Conservation (phyloP, 1,139 yeast species). For the Magnusiomyces fungicola region DNA sequence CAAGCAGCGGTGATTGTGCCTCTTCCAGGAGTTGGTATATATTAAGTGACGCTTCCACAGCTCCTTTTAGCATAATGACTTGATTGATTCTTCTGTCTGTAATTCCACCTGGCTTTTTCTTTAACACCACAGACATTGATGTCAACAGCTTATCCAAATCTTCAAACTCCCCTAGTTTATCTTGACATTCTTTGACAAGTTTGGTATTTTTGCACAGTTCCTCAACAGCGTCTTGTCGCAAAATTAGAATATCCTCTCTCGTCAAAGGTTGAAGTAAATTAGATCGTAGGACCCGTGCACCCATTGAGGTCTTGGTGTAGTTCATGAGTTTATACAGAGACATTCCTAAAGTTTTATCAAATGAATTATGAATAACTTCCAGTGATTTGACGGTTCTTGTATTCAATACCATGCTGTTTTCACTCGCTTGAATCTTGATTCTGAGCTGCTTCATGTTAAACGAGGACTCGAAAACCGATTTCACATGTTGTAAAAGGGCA, state of each 20-base stretch:
- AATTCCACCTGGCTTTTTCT: constrained; percentile 2
- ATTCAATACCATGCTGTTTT: constrained; percentile 40
- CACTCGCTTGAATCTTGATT: constrained; percentile 36
- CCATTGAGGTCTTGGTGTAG: constrained; percentile 41
- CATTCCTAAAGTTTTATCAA: constrained; percentile 25
- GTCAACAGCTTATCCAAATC: constrained; percentile 14
- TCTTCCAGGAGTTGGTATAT: constrained; percentile 4
- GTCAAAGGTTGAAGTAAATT: constrained; percentile 42
- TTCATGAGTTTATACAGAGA: constrained; percentile 36
- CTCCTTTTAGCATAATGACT: constrained; percentile 12
- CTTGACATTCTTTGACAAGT: neutral
- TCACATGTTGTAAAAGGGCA: constrained; percentile 31
- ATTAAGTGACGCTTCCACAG: constrained; percentile 4
- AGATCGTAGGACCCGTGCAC: constrained; percentile 35
- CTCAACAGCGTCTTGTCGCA: constrained; percentile 11
- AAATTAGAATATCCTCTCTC: constrained; percentile 29
- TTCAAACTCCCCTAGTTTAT: constrained; percentile 10
- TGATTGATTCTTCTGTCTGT: constrained; percentile 13
- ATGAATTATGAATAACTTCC: constrained; percentile 35
- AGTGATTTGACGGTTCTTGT: constrained; percentile 33
- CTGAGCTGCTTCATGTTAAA: constrained; percentile 30
- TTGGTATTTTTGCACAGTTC: constrained; percentile 5
- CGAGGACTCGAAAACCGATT: constrained; percentile 14
- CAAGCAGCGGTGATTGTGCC: constrained; percentile 6
- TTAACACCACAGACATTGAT: constrained; percentile 11